Percentiles rank a stretch among this genome's conserved stretches.
These are phyloP conservation scores for Glycine tomentella DNA, from an alignment of 306 rosid species.

Conservation along the genomic window DNA sequence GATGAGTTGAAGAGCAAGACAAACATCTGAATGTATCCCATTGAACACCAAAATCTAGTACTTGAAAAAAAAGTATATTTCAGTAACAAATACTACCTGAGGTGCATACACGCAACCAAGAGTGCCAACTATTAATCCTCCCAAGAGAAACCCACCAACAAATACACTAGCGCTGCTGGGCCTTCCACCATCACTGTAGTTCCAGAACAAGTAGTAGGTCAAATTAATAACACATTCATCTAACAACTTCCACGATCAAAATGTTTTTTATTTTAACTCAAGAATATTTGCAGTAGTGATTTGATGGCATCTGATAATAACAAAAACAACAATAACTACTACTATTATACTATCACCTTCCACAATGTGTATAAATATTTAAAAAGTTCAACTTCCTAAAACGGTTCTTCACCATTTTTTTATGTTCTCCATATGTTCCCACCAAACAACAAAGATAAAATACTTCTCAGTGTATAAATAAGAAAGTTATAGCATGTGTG, in stretches of 20 bases:
- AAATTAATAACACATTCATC: slow-evolving; percentile 42
- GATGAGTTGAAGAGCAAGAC: slow-evolving; percentile 7
- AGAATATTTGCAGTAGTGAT: background rate
- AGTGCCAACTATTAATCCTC: slow-evolving; percentile 92
- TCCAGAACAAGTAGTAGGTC: slow-evolving; percentile 42
- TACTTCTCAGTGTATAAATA: slow-evolving; percentile 15
- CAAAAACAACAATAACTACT: background rate
- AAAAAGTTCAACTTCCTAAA: background rate
- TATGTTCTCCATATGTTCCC: slow-evolving; percentile 24
- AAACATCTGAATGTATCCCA: slow-evolving; percentile 29
- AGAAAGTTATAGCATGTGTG: background rate
- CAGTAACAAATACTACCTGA: slow-evolving; percentile 64
- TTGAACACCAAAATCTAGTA: slow-evolving; percentile 24
- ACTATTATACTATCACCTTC: background rate
- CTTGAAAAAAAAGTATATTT: slow-evolving; percentile 36
- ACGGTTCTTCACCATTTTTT: background rate
- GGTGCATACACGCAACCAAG: slow-evolving; percentile 97
- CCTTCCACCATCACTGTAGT: slow-evolving; percentile 73
- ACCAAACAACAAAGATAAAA: slow-evolving; percentile 27
- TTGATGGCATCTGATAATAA: slow-evolving; percentile 12
- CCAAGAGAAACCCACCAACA: slow-evolving; percentile 92
- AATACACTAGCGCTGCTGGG: slow-evolving; percentile 80
- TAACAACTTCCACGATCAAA: background rate
- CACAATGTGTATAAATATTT: too few species aligned
- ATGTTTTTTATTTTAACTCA: background rate